Evolutionary conservation across 2,329 filamentous ascomycete species (phyloP).

Genomic region (Colletotrichum magnum): DNA sequence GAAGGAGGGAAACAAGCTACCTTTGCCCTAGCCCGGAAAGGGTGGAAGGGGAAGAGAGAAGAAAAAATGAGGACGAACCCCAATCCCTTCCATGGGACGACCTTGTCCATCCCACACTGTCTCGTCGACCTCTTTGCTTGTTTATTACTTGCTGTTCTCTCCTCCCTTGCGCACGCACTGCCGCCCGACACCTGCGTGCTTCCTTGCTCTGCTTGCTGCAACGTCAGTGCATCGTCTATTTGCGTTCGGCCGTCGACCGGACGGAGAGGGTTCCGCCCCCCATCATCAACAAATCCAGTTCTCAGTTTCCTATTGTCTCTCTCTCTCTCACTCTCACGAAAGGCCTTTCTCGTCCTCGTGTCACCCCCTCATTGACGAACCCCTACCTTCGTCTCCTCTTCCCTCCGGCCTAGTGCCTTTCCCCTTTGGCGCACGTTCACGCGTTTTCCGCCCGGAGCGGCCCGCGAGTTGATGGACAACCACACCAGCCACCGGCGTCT

Average conservation of each 20-base stretch:
- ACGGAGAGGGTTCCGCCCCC: not conserved
- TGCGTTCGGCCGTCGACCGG: slow-evolving; percentile 7
- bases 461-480: slow-evolving; percentile 37
- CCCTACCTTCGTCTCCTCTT: not conserved
- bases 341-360: not conserved
- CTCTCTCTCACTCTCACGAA: not conserved
- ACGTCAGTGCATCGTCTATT: slow-evolving; percentile 20
- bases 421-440: slow-evolving; percentile 4
- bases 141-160: slow-evolving; percentile 7
- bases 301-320: not conserved
- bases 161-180: slow-evolving; percentile 18
- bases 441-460: slow-evolving; percentile 20
- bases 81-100: slow-evolving; percentile 31
- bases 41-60: not conserved
- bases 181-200: not conserved
- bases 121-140: not conserved
- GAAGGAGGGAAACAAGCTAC: slow-evolving; percentile 23
- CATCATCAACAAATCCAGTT: not conserved
- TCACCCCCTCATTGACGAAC: not conserved
- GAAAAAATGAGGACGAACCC: slow-evolving; percentile 28
- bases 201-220: slow-evolving; percentile 7
- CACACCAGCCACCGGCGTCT: slow-evolving; percentile 18
- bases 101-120: slow-evolving; percentile 29
- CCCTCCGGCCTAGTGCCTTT: not conserved
- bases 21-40: slow-evolving; percentile 23